Percentiles rank a stretch among this genome's conserved stretches.
Evolutionary conservation across 352 stramenopile species (phyloP).

Genomic region (Globisporangium nagaii): DNA sequence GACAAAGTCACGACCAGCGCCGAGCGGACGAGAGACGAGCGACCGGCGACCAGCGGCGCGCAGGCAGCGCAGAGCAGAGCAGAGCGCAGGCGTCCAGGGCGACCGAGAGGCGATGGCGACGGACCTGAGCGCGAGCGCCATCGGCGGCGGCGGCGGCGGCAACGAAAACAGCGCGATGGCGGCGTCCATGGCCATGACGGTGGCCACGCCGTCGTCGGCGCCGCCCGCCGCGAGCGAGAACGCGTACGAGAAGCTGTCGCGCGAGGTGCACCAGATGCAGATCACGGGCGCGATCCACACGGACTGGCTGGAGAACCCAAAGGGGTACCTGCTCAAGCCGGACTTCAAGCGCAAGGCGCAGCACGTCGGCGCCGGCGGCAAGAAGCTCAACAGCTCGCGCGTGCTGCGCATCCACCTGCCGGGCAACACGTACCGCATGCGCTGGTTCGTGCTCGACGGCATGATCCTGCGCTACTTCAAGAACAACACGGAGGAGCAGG

Average conservation of each 20-base stretch:
- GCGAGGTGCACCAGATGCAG: slow-evolving; percentile 88
- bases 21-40: too few relatives aligned
- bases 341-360: slow-evolving; percentile 87
- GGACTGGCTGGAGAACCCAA: slow-evolving; percentile 88
- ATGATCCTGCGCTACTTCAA: slow-evolving; percentile 89
- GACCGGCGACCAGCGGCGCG: background rate
- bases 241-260: slow-evolving; percentile 85
- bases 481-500: slow-evolving; percentile 80
- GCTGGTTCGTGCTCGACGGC: slow-evolving; percentile 86
- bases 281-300: slow-evolving; percentile 85
- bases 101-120: slow-evolving; percentile 43
- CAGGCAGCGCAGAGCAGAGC: background rate
- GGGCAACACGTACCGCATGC: slow-evolving; percentile 70
- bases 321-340: slow-evolving; percentile 83
- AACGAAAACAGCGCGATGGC: slow-evolving; percentile 12
- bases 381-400: slow-evolving; percentile 81
- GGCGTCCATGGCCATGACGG: slow-evolving; percentile 4
- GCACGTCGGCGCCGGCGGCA: slow-evolving; percentile 78
- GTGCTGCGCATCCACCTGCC: slow-evolving; percentile 73
- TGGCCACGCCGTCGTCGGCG: slow-evolving; percentile 14
- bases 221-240: slow-evolving; percentile 51
- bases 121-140: slow-evolving; percentile 44
- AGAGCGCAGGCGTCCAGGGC: background rate
- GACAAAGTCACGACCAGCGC: slow-evolving; percentile 3
- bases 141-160: slow-evolving; percentile 23